Evolutionary conservation across 306 rosid genomes (phyloP).

Genomic region (Coriaria nepalensis): DNA sequence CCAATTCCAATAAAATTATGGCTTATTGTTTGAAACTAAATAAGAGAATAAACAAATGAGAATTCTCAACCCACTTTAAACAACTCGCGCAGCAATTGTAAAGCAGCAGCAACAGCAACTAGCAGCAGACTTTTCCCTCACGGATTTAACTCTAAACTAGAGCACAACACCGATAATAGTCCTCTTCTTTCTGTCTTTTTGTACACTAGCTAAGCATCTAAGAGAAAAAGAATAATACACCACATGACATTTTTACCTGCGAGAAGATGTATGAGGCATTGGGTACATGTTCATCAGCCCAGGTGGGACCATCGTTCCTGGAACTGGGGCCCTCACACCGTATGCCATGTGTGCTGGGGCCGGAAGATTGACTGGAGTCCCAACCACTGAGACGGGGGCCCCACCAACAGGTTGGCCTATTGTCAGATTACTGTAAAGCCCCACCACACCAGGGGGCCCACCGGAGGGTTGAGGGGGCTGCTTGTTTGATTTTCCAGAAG

Average conservation of each 20-base stretch:
- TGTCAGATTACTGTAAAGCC: slow-evolving; percentile 57
- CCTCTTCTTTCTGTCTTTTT: slow-evolving; percentile 24
- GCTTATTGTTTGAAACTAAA: too few species aligned
- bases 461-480: slow-evolving; percentile 36
- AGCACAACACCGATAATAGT: slow-evolving; percentile 29
- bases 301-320: slow-evolving; percentile 59
- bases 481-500: slow-evolving; percentile 38
- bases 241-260: slow-evolving; percentile 29
- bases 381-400: slow-evolving; percentile 75
- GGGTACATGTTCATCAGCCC: slow-evolving; percentile 77
- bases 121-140: too few species aligned
- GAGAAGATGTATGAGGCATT: slow-evolving; percentile 60
- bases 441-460: slow-evolving; percentile 40
- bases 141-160: background rate
- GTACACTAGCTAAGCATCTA: slow-evolving; percentile 25
- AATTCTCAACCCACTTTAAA: too few species aligned
- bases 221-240: too few species aligned
- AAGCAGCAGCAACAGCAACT: too few species aligned
- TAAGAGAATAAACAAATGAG: too few species aligned
- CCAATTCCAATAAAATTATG: too few species aligned
- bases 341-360: slow-evolving; percentile 60
- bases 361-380: slow-evolving; percentile 73
- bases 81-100: too few species aligned
- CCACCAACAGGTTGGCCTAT: slow-evolving; percentile 93
- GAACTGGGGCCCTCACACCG: slow-evolving; percentile 55